These are phyloP conservation scores for Schizophyllum amplum DNA, from an alignment of 1,284 basidiomycete species.

Conservation along the genomic window DNA sequence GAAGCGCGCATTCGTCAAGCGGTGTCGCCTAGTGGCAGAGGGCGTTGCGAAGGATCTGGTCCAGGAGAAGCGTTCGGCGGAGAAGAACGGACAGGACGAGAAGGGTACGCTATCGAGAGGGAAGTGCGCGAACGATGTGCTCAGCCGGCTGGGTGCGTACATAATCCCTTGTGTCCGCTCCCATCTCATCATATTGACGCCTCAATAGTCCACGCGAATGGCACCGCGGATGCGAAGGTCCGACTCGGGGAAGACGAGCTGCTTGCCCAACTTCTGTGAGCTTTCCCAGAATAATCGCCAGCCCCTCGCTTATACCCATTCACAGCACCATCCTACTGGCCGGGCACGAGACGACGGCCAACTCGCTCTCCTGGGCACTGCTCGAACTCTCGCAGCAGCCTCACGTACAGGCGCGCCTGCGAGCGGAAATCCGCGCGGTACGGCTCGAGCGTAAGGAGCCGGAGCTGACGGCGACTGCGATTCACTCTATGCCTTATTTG, in stretches of 20 bases:
- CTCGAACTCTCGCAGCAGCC: constrained; percentile 31
- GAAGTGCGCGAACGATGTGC: too few species aligned
- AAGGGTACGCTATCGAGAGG: too few species aligned
- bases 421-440: constrained; percentile 28
- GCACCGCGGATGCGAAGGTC: constrained; percentile 27
- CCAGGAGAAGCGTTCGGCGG: constrained; percentile 30
- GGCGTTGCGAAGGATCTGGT: constrained; percentile 30
- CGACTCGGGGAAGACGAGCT: constrained; percentile 34
- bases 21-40: constrained; percentile 22
- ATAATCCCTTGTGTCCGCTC: too few species aligned
- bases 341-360: constrained; percentile 35
- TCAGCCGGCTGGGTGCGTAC: constrained; percentile 32
- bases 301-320: neutral
- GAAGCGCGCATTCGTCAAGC: constrained; percentile 26
- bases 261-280: constrained; percentile 20
- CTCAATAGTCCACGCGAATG: constrained; percentile 33
- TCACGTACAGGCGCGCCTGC: constrained; percentile 28
- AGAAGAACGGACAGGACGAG: constrained; percentile 31
- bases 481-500: constrained; percentile 38
- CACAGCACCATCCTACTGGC: constrained; percentile 33
- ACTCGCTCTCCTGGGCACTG: constrained; percentile 33
- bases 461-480: constrained; percentile 23
- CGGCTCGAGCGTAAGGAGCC: constrained; percentile 17
- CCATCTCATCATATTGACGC: neutral
- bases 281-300: neutral